phyloP scores from a whole-genome alignment of 768 basidiomycete species.

The Gymnopilus dilepis region DNA sequence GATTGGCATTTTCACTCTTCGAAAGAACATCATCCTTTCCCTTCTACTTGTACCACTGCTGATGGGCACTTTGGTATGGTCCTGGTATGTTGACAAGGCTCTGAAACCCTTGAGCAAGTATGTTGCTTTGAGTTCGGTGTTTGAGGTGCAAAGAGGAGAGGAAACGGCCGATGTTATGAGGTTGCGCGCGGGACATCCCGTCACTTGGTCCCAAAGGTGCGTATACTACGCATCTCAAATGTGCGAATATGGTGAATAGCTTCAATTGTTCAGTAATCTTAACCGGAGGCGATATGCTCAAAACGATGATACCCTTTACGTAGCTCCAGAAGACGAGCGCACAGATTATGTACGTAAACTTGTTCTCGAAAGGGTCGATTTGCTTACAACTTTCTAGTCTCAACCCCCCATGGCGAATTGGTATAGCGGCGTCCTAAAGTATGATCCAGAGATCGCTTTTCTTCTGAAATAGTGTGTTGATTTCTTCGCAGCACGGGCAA shows the following conservation, averaged over 20 bases:
- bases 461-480: slow-evolving; percentile 14
- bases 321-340: slow-evolving; percentile 91
- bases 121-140: slow-evolving; percentile 85
- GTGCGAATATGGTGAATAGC: background rate
- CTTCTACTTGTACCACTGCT: slow-evolving; percentile 76
- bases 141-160: slow-evolving; percentile 89
- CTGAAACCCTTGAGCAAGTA: slow-evolving; percentile 79
- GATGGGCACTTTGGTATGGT: slow-evolving; percentile 75
- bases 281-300: slow-evolving; percentile 88
- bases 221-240: slow-evolving; percentile 23
- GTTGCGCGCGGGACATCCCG: slow-evolving; percentile 82
- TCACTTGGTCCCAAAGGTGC: slow-evolving; percentile 88
- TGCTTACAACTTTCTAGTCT: slow-evolving; percentile 52
- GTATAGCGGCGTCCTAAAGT: slow-evolving; percentile 94
- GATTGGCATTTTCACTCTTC: slow-evolving; percentile 88
- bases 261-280: slow-evolving; percentile 61
- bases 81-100: slow-evolving; percentile 72
- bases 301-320: slow-evolving; percentile 93
- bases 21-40: slow-evolving; percentile 49
- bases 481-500: slow-evolving; percentile 77
- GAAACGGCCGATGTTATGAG: slow-evolving; percentile 80
- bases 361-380: background rate
- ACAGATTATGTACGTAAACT: slow-evolving; percentile 77
- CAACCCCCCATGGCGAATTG: slow-evolving; percentile 98
- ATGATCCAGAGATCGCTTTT: slow-evolving; percentile 13